A percentile compares a stretch with the other conserved stretches of the same genome.
Conservation (phyloP, 2,329 filamentous ascomycete species). For the Thielaviopsis euricoi region DNA sequence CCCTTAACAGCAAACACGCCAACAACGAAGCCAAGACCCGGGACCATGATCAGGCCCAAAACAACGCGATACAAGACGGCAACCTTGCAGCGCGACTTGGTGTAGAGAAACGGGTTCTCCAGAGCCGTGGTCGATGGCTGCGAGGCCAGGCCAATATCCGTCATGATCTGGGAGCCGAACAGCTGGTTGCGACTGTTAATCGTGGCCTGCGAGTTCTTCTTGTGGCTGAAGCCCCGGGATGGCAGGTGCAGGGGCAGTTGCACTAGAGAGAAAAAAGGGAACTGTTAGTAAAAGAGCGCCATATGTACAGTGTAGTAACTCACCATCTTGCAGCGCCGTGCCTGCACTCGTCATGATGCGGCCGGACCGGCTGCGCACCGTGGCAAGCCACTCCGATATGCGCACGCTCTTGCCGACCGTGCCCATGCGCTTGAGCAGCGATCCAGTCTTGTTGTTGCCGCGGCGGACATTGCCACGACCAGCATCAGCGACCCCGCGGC, state of each 20-base stretch:
- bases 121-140: not conserved
- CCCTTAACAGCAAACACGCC: constrained; percentile 4
- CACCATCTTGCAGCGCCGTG: too few species aligned
- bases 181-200: not conserved
- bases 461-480: too few species aligned
- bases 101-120: constrained; percentile 7
- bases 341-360: not conserved
- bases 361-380: not conserved
- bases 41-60: not conserved
- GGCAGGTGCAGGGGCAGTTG: not conserved
- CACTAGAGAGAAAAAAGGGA: not conserved
- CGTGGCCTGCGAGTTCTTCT: not conserved
- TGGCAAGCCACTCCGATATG: constrained; percentile 2
- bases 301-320: too few species aligned
- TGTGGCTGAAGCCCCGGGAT: not conserved
- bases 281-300: too few species aligned
- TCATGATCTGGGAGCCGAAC: constrained; percentile 2
- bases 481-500: too few species aligned
- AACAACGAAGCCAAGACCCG: constrained; percentile 1
- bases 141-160: not conserved
- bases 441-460: too few species aligned
- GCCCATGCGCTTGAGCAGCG: not conserved
- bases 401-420: not conserved
- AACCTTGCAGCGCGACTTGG: not conserved
- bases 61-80: constrained; percentile 2